Conservation (phyloP, 371 early-diverging fungal genomes). For the Saksenaea oblongispora region DNA sequence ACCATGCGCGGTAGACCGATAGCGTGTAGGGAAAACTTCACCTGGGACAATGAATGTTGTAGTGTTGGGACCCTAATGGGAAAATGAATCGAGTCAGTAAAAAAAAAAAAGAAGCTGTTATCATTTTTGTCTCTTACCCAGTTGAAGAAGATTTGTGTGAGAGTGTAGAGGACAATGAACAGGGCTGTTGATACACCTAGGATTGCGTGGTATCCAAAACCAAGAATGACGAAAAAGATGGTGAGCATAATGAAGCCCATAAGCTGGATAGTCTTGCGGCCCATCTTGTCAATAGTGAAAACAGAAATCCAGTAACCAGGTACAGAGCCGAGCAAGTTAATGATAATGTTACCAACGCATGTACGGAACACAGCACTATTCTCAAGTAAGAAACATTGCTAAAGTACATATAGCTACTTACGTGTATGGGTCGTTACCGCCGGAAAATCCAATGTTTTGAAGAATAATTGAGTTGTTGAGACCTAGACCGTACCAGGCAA, state of each 20-base stretch:
- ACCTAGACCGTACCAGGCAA: conserved; percentile 79
- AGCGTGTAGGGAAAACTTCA: conserved; percentile 88
- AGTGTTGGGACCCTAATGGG: conserved; percentile 65
- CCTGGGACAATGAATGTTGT: conserved; percentile 82
- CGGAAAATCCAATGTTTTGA: conserved; percentile 54
- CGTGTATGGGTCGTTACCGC: conserved; percentile 40
- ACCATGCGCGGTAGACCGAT: conserved; percentile 85
- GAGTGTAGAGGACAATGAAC: conserved; percentile 44
- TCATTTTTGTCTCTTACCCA: conserved; percentile 43
- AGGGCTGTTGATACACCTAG: conserved; percentile 49
- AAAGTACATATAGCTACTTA: conserved; percentile 34
- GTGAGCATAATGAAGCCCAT: conserved; percentile 56
- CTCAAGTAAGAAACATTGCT: conserved; percentile 45
- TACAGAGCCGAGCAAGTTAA: conserved; percentile 68
- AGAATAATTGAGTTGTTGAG: conserved; percentile 68
- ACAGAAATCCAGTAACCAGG: conserved; percentile 74
- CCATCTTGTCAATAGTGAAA: conserved; percentile 71
- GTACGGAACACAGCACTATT: conserved; percentile 51
- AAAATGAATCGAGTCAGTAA: background rate
- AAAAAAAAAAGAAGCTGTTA: background rate
- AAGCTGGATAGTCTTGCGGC: conserved; percentile 79
- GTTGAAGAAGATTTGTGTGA: conserved; percentile 89
- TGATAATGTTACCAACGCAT: conserved; percentile 66
- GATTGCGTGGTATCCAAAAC: conserved; percentile 41
- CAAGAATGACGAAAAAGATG: conserved; percentile 36